Base-by-base conservation (phyloP, 2,329 filamentous ascomycete species). In the Diaporthe sp. region DNA sequence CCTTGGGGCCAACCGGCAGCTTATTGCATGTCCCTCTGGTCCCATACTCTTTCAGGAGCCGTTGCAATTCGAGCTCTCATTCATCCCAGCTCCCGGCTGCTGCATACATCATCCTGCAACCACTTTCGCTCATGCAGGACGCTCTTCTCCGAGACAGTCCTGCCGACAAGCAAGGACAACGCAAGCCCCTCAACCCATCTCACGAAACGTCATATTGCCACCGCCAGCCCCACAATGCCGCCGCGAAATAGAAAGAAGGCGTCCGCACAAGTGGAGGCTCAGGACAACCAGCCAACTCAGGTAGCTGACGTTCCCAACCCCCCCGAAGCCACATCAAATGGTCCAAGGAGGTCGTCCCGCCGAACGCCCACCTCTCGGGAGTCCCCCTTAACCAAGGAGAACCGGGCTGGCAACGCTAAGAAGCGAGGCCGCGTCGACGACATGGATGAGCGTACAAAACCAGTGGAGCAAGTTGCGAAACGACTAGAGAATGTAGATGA, bases 191-290 rank as follows among this genome's bases (percentile, higher is more conserved):
- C 70, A 17, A 22, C 17, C 31, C 15, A 49, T 72, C 10, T 46
- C 25, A 44, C 49, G 42, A 73, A 34, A 73, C 75, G 75, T 73
- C 69, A 75, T 75, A 53, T 68, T n/a, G 55, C 57, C 73, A 49
- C 73, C 37, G 42, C 42, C 34, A 59, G 55, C 59, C 37, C 55
- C 69, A 44, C 57, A 42, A 77, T 77, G 75, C 49, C 75, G 6
- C 49, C 57, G n/a, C 68, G 75, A 28, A 46, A 59, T 42, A 73
- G 61, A 58, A 75, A 67, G 70, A 71, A 44, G 34, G 12, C 69
- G 8, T 19, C 42, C 25, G 46, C 68, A n/a, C 9, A 31, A 19
- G 34, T 25, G n/a, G 34, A 28, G 4, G 15, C n/a, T 9, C 13
- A 28, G 49, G 49, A 55, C 6, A 42, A 25, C n/a, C 22, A 31